Evolutionary conservation across 768 basidiomycete genomes (phyloP), one percentile per base, ranked within the genome.

Genomic region (Podaxis rugospora): DNA sequence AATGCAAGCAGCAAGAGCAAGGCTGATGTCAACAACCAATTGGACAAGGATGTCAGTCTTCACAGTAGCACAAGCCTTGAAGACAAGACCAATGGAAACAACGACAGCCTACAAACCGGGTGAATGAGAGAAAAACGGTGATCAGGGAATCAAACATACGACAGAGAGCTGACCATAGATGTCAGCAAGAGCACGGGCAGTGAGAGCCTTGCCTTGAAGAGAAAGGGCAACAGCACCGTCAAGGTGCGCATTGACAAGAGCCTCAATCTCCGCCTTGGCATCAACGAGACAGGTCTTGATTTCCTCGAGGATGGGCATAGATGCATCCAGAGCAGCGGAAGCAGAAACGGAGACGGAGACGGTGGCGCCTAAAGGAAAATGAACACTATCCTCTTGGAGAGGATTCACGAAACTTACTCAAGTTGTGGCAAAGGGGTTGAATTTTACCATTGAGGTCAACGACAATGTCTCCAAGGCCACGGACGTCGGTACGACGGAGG

Each of bases 221-320:
- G 44, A 4, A 21, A 68, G 63, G 39, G 64, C 27, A 28, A 28
- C 27, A 5, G 27, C 49, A 4, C 49, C 53, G 1, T 62, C 63
- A 11, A 53, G 16, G 10, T 64, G 49, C 10, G 40, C 54, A 1
- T 55, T 59, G 53, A 63, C 53, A 42, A 69, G 56, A 21, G 62
- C 58, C 50, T 69, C 57, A 42, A 68, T 59, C 16, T 58, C 53
- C 5, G 21, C 57, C 40, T 64, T 50, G 37, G 64, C 66, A 4
- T 10, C 55, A 16, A 13, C 16, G 11, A 70, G 36, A 25, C 61
- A 35, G 11, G 9, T 39, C 42, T 64, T 25, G 40, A 69, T 62
- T 16, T 68, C 58, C 1, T 40, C 51, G 23, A 68, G 54, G 32
- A 68, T 56, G 18, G 61, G 53, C 25, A 62, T 10, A 25, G 68